phyloP scores from a whole-genome alignment of 2,329 filamentous ascomycete genomes.

The Cladosporium phlei region DNA sequence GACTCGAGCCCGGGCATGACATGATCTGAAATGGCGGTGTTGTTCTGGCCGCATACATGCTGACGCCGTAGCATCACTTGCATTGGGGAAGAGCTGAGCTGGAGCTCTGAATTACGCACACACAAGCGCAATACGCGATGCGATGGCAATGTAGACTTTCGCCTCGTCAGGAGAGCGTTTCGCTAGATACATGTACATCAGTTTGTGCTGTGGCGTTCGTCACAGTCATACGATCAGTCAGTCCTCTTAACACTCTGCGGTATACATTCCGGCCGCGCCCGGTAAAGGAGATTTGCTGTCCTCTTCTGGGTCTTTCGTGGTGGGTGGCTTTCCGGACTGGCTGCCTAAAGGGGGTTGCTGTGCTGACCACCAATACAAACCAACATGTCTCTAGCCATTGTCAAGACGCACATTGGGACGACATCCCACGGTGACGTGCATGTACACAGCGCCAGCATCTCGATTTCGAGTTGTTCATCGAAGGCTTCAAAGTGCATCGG shows the following conservation, averaged over 20 bases:
- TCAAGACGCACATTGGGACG: no score
- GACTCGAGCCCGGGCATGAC: conserved; percentile 1
- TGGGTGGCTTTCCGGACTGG: no score
- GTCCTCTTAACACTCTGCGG: neutral
- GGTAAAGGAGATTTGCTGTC: conserved; percentile 3
- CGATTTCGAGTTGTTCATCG: no score
- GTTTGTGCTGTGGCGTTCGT: conserved; percentile 2
- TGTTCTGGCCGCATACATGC: neutral
- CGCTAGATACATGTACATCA: neutral
- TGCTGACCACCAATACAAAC: no score
- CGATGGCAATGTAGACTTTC: neutral
- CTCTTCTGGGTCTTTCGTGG: no score
- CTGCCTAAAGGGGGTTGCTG: no score
- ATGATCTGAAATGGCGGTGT: neutral
- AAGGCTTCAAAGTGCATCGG: no score
- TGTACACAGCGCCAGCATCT: no score
- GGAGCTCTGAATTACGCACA: conserved; percentile 3
- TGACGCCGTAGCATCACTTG: neutral
- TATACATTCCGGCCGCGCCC: neutral
- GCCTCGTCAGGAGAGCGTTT: conserved; percentile 1
- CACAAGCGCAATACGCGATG: neutral
- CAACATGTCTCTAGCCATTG: no score
- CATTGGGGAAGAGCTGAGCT: neutral
- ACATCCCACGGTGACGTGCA: no score
- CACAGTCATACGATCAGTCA: no score